These are phyloP conservation scores for carrot (Daucus carota) DNA, from an alignment of 129 eudicot genomes.

Conservation along the genomic window DNA sequence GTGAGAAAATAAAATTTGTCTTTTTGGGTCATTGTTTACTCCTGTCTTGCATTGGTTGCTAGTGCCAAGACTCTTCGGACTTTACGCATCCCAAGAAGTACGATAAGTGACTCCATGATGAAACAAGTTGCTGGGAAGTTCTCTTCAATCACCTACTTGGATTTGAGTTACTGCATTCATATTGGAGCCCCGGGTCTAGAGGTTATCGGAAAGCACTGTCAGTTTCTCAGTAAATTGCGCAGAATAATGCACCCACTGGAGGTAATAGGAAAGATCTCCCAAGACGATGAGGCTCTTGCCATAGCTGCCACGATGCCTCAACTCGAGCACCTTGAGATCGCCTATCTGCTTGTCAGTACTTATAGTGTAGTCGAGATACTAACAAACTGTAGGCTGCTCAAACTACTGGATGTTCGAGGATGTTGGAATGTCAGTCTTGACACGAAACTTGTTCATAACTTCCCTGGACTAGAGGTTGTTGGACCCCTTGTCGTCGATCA, in stretches of 20 bases:
- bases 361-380: slow-evolving; percentile 24
- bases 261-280: slow-evolving; percentile 31
- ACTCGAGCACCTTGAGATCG: slow-evolving; percentile 46
- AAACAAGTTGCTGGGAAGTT: slow-evolving; percentile 25
- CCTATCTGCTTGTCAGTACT: slow-evolving; percentile 32
- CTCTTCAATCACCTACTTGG: slow-evolving; percentile 28
- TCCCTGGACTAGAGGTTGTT: slow-evolving; percentile 27
- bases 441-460: slow-evolving; percentile 24
- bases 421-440: slow-evolving; percentile 53
- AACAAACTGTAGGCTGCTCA: slow-evolving; percentile 25
- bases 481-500: slow-evolving; percentile 40
- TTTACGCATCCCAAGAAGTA: slow-evolving; percentile 30
- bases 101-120: slow-evolving; percentile 29
- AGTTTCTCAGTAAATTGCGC: slow-evolving; percentile 28
- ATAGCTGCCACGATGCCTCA: slow-evolving; percentile 49
- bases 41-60: slow-evolving; percentile 13
- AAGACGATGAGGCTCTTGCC: slow-evolving; percentile 52
- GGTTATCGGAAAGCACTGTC: slow-evolving; percentile 39
- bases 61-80: slow-evolving; percentile 46
- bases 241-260: slow-evolving; percentile 47
- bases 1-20: background rate
- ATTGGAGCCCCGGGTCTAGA: slow-evolving; percentile 35
- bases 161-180: slow-evolving; percentile 40
- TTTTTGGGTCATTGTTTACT: background rate
- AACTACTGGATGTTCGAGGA: slow-evolving; percentile 40